Percentiles rank a stretch among this genome's conserved stretches.
phyloP scores from a whole-genome alignment of 1,139 yeast genomes.

The Arxiozyma telluris region DNA sequence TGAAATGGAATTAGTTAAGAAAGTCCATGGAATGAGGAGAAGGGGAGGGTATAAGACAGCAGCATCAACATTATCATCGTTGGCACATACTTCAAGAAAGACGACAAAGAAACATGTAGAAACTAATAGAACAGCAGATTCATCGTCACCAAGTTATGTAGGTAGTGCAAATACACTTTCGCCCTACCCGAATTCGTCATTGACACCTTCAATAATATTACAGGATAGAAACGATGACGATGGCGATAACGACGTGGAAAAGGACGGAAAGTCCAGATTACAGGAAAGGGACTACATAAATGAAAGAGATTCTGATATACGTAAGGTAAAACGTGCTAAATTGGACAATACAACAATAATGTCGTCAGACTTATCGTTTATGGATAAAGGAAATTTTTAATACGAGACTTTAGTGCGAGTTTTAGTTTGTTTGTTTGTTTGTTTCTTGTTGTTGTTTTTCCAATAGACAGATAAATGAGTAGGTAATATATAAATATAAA shows the following conservation, averaged over 20 bases:
- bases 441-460: no score
- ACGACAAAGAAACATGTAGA: not conserved
- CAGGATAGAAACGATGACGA: not conserved
- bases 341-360: conserved; percentile 22
- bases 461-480: no score
- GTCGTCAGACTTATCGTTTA: conserved; percentile 2
- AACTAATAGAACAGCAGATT: not conserved
- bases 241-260: not conserved
- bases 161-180: not conserved
- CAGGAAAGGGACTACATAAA: not conserved
- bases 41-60: not conserved
- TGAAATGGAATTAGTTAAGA: conserved; percentile 22
- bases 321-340: conserved; percentile 27
- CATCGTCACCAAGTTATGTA: not conserved
- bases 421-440: no score
- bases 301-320: conserved; percentile 3
- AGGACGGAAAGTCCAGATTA: not conserved
- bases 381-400: conserved; percentile 4
- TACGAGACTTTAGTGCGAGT: no score
- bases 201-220: conserved; percentile 8
- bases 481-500: no score
- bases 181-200: conserved; percentile 14
- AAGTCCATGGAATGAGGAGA: conserved; percentile 9
- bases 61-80: not conserved
- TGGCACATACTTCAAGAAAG: not conserved